Percentiles rank a stretch among this genome's conserved stretches.
Evolutionary conservation across 306 rosid species (phyloP).

Genomic region (Ormosia emarginata): DNA sequence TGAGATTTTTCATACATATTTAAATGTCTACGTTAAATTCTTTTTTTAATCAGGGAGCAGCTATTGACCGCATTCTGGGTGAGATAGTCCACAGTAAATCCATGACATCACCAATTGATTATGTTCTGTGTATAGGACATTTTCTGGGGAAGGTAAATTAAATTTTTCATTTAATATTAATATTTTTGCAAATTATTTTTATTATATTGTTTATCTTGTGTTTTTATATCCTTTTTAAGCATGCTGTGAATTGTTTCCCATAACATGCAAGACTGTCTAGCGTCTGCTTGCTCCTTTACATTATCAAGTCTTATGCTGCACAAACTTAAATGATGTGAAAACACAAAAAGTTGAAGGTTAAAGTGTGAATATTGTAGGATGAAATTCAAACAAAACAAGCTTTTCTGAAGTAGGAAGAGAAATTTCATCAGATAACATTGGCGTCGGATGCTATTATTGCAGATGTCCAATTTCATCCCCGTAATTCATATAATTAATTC

Average conservation of each 20-base stretch:
- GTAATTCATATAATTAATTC: not conserved
- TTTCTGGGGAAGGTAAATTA: slow-evolving; percentile 82
- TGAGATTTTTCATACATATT: not conserved
- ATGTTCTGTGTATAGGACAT: slow-evolving; percentile 91
- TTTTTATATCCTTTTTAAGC: not conserved
- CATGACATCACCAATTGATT: slow-evolving; percentile 88
- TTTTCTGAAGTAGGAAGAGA: not conserved
- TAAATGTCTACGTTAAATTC: not conserved
- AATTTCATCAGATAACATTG: not conserved
- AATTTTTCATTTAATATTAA: not conserved
- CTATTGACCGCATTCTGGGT: slow-evolving; percentile 92
- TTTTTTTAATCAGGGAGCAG: slow-evolving; percentile 72
- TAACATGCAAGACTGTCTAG: not conserved
- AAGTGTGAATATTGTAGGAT: not conserved
- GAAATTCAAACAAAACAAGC: not conserved
- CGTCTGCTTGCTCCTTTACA: not conserved
- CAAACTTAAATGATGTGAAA: not conserved
- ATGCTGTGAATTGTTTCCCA: not conserved
- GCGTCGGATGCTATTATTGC: not conserved
- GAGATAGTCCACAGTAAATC: slow-evolving; percentile 94
- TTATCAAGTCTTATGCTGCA: not conserved
- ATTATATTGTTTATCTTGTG: slow-evolving; percentile 7
- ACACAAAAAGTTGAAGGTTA: not conserved
- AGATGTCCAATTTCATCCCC: not conserved
- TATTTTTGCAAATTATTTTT: not conserved